Base-by-base conservation (phyloP, 257 asterid species). In the Jacaranda mimosifolia region DNA sequence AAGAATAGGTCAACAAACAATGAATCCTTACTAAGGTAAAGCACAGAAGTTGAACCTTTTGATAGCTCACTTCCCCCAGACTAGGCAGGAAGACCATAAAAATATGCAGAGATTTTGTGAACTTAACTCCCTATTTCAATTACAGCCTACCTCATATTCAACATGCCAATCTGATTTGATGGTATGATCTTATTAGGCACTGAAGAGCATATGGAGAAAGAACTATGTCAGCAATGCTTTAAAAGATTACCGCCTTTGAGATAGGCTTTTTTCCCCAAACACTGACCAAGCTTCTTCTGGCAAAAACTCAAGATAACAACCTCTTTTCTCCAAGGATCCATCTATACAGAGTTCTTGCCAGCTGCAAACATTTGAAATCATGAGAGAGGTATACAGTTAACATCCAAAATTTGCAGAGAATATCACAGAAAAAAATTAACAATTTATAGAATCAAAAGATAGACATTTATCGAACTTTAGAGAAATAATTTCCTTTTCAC, bases 331-430 rank as follows among this genome's bases (percentile, higher is more conserved):
- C 82, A 91, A 73, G 55, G 94, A 87, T 53, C 86, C 86, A 83
- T 91, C 98, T 89, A 79, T 86, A 81, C 89, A 87, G 77, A 89
- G 93, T 63, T 90, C 97, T 80, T 83, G 80, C 98, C 99, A 95
- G 46, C 99, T 94, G 89, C 82, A 84, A 80, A 77, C 57, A 68
- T 46, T 59, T 75, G 9, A 60, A 79, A 15, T 18, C 32, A 26
- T 38, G 75, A 85, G 42, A 55, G 53, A 14, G 21, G 18, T 18
- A 65, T n/a, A 58, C 39, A 46, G 66, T 51, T 38, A 48, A 40
- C 9, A 49, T 9, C 45, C 43, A 43, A 15, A 67, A 53, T 32
- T n/a, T 46, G 26, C 55, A n/a, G 60, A 14, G n/a, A 59, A 46
- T 66, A 56, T 52, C 52, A 40, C 17, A 57, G 18, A 14, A 0